phyloP scores from a whole-genome alignment of 2,329 filamentous ascomycete genomes.

The Byssochlamys sp. region DNA sequence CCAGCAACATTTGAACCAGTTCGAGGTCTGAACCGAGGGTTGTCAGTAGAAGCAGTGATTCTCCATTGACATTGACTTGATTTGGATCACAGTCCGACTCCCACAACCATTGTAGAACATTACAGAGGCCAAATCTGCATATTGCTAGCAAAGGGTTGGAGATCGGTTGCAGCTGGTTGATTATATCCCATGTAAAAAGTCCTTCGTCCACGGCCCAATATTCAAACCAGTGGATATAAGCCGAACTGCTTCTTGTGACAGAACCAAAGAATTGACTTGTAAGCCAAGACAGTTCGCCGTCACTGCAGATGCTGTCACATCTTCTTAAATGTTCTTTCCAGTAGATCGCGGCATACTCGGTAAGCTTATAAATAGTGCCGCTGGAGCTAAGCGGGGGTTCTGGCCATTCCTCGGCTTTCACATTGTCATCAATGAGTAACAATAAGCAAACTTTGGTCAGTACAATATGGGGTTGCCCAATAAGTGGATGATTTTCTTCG shows the following conservation, averaged over 20 bases:
- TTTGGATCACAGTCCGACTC: neutral
- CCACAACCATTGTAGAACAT: neutral
- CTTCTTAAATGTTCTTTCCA: conserved; percentile 1
- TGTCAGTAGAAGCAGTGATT: neutral
- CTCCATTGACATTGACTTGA: neutral
- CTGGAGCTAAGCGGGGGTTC: neutral
- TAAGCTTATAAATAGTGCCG: neutral
- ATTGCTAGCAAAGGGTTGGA: neutral
- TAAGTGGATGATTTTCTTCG: conserved; percentile 8
- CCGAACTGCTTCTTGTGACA: neutral
- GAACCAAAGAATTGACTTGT: neutral
- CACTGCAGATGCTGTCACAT: neutral
- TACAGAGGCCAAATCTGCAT: conserved; percentile 1
- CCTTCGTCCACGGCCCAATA: too few relatives aligned
- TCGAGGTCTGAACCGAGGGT: neutral
- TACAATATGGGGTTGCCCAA: neutral
- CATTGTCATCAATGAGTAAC: neutral
- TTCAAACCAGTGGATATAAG: neutral
- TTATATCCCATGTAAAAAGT: too few relatives aligned
- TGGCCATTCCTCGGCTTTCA: neutral
- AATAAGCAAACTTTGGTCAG: conserved; percentile 1
- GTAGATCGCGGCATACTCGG: neutral
- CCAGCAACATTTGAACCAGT: neutral
- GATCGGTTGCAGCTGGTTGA: neutral
- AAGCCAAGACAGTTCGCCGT: neutral